Conservation (phyloP, 169 alveolate genomes). For the Condylostoma magnum region DNA sequence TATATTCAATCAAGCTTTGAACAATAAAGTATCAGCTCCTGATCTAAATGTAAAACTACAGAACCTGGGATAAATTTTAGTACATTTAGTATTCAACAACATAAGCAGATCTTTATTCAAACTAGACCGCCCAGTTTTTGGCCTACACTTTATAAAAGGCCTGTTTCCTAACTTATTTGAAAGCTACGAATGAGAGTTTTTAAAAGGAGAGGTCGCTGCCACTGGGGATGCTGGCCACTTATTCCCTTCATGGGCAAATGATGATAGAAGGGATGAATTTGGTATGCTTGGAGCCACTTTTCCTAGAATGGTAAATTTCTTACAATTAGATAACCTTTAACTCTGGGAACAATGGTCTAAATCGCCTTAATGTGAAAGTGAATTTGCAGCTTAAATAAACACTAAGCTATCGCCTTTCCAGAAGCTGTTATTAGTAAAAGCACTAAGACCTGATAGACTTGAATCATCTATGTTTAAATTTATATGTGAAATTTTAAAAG, state of each 20-base stretch:
- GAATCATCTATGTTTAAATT: constrained; percentile 83
- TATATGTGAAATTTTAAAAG: constrained; percentile 76
- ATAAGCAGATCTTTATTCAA: constrained; percentile 85
- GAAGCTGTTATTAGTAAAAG: constrained; percentile 80
- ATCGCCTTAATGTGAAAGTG: constrained; percentile 67
- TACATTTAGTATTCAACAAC: constrained; percentile 66
- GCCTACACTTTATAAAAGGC: constrained; percentile 80
- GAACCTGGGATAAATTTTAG: constrained; percentile 55
- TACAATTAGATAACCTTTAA: constrained; percentile 62
- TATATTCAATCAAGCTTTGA: constrained; percentile 79
- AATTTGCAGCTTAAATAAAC: constrained; percentile 58
- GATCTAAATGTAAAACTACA: constrained; percentile 65
- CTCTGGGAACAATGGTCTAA: constrained; percentile 62
- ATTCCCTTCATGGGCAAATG: constrained; percentile 78
- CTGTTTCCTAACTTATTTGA: constrained; percentile 69
- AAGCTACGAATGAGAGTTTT: constrained; percentile 88
- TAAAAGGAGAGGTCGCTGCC: constrained; percentile 80
- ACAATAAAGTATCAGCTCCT: constrained; percentile 52
- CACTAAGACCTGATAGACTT: constrained; percentile 90
- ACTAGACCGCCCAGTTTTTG: constrained; percentile 86
- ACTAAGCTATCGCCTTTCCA: constrained; percentile 83
- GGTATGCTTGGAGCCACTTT: constrained; percentile 71
- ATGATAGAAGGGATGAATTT: constrained; percentile 78
- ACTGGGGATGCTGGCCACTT: constrained; percentile 44
- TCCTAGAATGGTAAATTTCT: constrained; percentile 54